These are phyloP conservation scores for Parietaria judaica DNA, from an alignment of 306 rosid species.

Conservation along the genomic window DNA sequence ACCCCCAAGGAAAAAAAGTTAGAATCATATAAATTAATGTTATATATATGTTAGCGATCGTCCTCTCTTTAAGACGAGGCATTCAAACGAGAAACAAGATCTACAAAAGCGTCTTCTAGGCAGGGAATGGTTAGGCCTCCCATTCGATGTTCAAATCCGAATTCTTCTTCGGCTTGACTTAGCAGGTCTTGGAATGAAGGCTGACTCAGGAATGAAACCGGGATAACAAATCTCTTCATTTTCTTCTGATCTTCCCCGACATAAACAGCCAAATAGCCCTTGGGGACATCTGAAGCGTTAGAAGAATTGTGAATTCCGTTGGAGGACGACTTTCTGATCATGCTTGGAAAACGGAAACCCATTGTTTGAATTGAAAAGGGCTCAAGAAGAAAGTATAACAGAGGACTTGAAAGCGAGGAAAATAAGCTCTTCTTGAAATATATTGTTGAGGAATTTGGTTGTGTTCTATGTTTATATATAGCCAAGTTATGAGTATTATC, in stretches of 20 bases:
- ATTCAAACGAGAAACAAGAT: neutral
- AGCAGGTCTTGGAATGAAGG: neutral
- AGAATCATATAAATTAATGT: too few species aligned
- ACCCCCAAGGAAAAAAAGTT: too few species aligned
- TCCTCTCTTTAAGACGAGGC: neutral
- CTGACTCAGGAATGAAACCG: neutral
- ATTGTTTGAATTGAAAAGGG: too few species aligned
- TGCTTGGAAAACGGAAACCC: too few species aligned
- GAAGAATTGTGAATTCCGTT: too few species aligned
- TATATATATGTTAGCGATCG: neutral
- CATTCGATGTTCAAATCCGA: neutral
- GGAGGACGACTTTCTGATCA: too few species aligned
- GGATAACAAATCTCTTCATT: conserved; percentile 1
- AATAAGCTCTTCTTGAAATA: too few species aligned
- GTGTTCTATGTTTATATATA: too few species aligned
- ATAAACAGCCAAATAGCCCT: conserved; percentile 6
- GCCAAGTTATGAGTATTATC: too few species aligned
- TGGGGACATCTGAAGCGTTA: conserved; percentile 2
- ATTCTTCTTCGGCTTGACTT: neutral
- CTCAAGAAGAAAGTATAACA: too few species aligned
- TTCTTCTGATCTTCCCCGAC: neutral
- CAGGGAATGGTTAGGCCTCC: neutral
- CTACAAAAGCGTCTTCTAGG: neutral
- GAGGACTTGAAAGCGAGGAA: too few species aligned
- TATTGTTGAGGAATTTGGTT: too few species aligned